These are phyloP conservation scores for Vigna hirtella DNA, from an alignment of 306 rosid genomes.

Conservation along the genomic window DNA sequence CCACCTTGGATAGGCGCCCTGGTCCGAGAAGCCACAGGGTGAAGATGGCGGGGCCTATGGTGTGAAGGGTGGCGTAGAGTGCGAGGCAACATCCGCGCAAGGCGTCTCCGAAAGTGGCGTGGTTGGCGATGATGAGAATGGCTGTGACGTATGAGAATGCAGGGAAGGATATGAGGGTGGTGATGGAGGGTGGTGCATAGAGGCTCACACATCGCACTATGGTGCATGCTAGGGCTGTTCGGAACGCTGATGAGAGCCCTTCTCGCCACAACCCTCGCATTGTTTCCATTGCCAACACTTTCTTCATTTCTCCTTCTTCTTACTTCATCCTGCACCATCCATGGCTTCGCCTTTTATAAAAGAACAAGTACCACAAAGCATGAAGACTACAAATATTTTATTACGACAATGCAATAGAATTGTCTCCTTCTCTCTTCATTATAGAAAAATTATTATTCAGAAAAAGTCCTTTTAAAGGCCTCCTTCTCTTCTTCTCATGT, in stretches of 20 bases:
- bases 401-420: too few relatives aligned
- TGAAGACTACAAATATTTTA: too few relatives aligned
- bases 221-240: constrained; percentile 65
- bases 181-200: constrained; percentile 59
- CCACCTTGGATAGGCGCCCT: constrained; percentile 42
- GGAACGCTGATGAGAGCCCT: constrained; percentile 63
- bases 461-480: too few relatives aligned
- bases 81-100: constrained; percentile 61
- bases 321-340: not conserved
- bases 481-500: not conserved
- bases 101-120: constrained; percentile 69
- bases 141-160: constrained; percentile 77
- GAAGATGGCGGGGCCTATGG: constrained; percentile 61
- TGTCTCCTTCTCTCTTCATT: too few relatives aligned
- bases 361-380: too few relatives aligned
- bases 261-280: constrained; percentile 49
- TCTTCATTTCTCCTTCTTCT: not conserved
- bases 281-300: not conserved
- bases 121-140: constrained; percentile 55
- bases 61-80: constrained; percentile 58
- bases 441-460: too few relatives aligned
- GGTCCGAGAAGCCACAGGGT: constrained; percentile 64
- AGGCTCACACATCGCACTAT: constrained; percentile 62
- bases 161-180: constrained; percentile 55
- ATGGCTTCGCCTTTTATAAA: not conserved